A percentile compares a stretch with the other conserved stretches of the same genome.
Conservation (phyloP, 768 basidiomycete species). For the Galerina sulciceps region DNA sequence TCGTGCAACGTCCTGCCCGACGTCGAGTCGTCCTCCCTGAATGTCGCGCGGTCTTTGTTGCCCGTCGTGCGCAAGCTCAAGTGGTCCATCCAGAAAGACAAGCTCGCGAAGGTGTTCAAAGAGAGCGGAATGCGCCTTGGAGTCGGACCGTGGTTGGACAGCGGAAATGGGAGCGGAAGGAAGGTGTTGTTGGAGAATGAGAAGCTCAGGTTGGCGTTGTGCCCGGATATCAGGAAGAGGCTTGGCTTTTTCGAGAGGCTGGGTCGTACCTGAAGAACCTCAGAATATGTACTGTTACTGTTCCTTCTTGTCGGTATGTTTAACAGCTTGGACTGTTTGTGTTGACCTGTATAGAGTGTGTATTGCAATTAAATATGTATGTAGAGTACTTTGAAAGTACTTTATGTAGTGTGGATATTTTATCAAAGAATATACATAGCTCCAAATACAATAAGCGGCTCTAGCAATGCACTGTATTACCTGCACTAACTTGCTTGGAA, state of each 20-base stretch:
- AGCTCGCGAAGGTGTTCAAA: constrained; percentile 60
- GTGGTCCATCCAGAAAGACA: constrained; percentile 71
- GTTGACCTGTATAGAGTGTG: too few species aligned
- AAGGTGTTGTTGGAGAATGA: constrained; percentile 62
- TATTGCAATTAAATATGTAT: too few species aligned
- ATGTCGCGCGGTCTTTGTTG: constrained; percentile 62
- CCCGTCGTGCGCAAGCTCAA: constrained; percentile 70
- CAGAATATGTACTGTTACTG: background rate
- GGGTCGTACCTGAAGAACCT: constrained; percentile 7
- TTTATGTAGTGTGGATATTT: too few species aligned
- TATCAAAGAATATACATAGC: too few species aligned
- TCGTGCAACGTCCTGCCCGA: constrained; percentile 63
- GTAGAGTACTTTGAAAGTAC: too few species aligned
- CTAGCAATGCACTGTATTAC: too few species aligned
- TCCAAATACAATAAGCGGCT: too few species aligned
- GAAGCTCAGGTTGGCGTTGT: constrained; percentile 69
- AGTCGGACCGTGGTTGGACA: constrained; percentile 61
- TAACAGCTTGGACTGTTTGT: too few species aligned
- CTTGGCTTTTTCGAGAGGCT: constrained; percentile 63
- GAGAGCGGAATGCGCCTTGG: constrained; percentile 40
- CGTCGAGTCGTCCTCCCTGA: constrained; percentile 59
- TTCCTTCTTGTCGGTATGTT: background rate
- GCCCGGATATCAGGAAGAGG: constrained; percentile 63
- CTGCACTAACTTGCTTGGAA: too few species aligned
- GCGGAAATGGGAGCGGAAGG: constrained; percentile 49